Evolutionary conservation across 1,284 basidiomycete genomes (phyloP), one percentile per base, ranked within the genome.

Genomic region (Wolfiporia cocos): DNA sequence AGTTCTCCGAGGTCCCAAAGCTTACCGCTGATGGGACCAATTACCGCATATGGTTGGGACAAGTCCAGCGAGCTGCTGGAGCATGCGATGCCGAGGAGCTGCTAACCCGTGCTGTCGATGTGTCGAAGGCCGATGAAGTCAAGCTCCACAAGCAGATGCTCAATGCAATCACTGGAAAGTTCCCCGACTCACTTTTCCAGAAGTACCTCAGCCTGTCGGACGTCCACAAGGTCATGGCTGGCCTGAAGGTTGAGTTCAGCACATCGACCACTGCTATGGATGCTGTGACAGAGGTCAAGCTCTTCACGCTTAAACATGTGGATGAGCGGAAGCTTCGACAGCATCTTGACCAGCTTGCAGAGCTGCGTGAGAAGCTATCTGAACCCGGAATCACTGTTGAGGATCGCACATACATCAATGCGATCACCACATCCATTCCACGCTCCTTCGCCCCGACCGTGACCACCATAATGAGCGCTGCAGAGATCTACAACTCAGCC

Each of bases 271-370:
- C 37, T 31, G 21, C 34, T 12, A 17, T 33, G 11, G 42, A 44
- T 29, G 43, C 46, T 11, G 30, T 18, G 32, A 26, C 39, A 11
- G 32, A 36, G 20, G 41, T 22, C n/a, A 26, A 33, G 9, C 37
- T 47, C 2, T 47, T 39, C 37, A 39, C 42, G 21, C 36, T 47
- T 3, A 39, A 37, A 14, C 44, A 42, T 29, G 19, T 23, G 10
- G 37, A 43, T 30, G 42, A 33, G 11, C 44, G 42, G 28, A 47
- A 40, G 33, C 14, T 47, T 9, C 42, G 37, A 15, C 21, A 36
- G 4, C 46, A 47, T 20, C 46, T 47, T 7, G 46, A 47, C 21
- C 14, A 44, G 17, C 42, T 44, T 9, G 12, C 32, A 21, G 23
- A 34, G 14, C 26, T 47, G 23, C 35, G 26, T 12, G 46, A 47